Evolutionary conservation across 805 yeast genomes (phyloP).

Genomic region (Tanozyma kutaoensis): DNA sequence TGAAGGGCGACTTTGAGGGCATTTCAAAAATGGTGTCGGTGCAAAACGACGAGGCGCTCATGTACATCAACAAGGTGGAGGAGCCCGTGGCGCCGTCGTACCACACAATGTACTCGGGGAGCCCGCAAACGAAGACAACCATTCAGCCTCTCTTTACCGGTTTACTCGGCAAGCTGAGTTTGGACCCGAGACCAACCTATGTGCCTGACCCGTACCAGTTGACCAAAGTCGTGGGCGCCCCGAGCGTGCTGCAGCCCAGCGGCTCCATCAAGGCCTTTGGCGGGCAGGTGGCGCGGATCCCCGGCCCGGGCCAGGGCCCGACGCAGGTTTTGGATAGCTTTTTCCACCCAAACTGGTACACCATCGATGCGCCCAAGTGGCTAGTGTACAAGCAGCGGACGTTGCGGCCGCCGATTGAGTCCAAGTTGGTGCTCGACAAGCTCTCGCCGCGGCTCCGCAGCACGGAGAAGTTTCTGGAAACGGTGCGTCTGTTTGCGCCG

Average conservation of each 20-base stretch:
- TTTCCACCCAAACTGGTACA: slow-evolving; percentile 32
- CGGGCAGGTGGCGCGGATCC: slow-evolving; percentile 15
- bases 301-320: slow-evolving; percentile 16
- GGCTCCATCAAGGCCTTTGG: slow-evolving; percentile 18
- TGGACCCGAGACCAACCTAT: slow-evolving; percentile 62
- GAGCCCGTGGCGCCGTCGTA: slow-evolving; percentile 13
- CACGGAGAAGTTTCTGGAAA: slow-evolving; percentile 9
- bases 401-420: slow-evolving; percentile 11
- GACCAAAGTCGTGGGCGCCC: slow-evolving; percentile 44
- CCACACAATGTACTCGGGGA: slow-evolving; percentile 16
- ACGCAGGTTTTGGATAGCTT: slow-evolving; percentile 25
- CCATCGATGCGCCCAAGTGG: slow-evolving; percentile 30
- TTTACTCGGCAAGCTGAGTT: slow-evolving; percentile 47
- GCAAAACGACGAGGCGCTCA: slow-evolving; percentile 48
- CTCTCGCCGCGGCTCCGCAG: slow-evolving; percentile 8
- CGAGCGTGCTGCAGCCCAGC: slow-evolving; percentile 18
- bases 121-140: slow-evolving; percentile 31
- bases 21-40: slow-evolving; percentile 39
- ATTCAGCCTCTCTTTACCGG: slow-evolving; percentile 77
- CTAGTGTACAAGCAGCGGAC: slow-evolving; percentile 15
- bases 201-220: slow-evolving; percentile 56
- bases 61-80: slow-evolving; percentile 17
- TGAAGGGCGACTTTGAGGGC: slow-evolving; percentile 46
- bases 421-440: slow-evolving; percentile 14
- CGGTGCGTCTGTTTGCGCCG: slow-evolving; percentile 24